A percentile compares a stretch with the other conserved stretches of the same genome.
Conservation (phyloP, 805 yeast species). For the Candida nonsorbophila region DNA sequence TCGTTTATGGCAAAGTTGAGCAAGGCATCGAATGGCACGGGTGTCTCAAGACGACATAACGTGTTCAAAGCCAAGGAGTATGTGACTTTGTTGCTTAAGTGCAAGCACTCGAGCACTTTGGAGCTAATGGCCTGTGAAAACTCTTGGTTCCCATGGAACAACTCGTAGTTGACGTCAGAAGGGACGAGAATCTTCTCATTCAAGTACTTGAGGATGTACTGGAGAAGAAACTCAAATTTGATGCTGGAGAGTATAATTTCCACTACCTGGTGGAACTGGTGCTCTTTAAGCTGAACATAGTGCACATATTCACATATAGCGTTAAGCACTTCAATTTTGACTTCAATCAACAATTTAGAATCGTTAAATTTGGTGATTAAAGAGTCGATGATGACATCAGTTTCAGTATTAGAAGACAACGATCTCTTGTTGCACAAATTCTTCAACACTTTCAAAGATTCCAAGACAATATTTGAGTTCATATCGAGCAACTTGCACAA, state of each 20-base stretch:
- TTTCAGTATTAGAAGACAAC: constrained; percentile 1
- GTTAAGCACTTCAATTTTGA: constrained; percentile 8
- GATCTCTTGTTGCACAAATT: constrained; percentile 2
- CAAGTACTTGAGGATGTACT: no score
- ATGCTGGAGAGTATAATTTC: no score
- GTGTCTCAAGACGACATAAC: no score
- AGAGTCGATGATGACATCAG: constrained; percentile 4
- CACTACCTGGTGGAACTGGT: no score
- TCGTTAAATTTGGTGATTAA: constrained; percentile 7
- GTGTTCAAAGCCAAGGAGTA: constrained; percentile 7
- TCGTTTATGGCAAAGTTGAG: no score
- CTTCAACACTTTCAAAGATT: constrained; percentile 7
- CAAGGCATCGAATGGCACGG: no score
- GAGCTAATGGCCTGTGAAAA: constrained; percentile 4
- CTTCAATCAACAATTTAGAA: constrained; percentile 7
- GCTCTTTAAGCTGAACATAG: no score
- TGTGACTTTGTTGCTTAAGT: constrained; percentile 5
- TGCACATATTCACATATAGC: no score
- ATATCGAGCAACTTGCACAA: constrained; percentile 5
- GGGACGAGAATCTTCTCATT: constrained; percentile 4
- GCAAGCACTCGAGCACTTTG: constrained; percentile 5
- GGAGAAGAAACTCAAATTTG: no score
- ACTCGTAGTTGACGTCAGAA: constrained; percentile 4
- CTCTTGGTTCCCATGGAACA: constrained; percentile 2
- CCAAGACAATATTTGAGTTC: constrained; percentile 6